Evolutionary conservation across 2,329 filamentous ascomycete genomes (phyloP), one percentile per base, ranked within the genome.

Genomic region (Penicillium sp.): DNA sequence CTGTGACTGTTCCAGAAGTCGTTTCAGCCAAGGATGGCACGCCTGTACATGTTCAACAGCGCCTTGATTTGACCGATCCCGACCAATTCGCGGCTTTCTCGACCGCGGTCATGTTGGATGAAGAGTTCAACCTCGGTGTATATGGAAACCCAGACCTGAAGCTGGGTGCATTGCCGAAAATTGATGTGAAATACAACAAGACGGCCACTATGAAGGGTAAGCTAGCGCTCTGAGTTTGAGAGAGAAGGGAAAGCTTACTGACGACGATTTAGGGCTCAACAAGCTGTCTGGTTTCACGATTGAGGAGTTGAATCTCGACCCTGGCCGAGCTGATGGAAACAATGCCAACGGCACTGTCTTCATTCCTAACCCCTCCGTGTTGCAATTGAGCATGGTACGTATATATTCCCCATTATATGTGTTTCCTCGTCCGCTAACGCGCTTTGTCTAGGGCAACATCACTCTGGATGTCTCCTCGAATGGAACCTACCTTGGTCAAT

Each of bases 281-380:
- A 78, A 79, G 31, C 80, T 89, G 11, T 69, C 77, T 38, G 84
- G 83, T 30, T 83, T 86, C 71, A 76, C 79, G 44, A 75, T 86
- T 41, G 81, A 78, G 17, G 73, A 81, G 35, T 79, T 86, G 69
- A 75, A 76, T 41, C 78, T 87, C 66, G 73, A 83, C 60, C 70
- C 75, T 8, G 73, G 72, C 35, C 60, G 71, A 1, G 61, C 74
- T 29, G 81, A 84, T 64, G 81, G 81, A 50, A 79, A 80, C 61
- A 88, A 88, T 72, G 79, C 87, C 68, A 71, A 81, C 23, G 87
- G 84, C 67, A 80, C 76, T 13, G 82, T 86, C 51, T 78, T 72
- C 64, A 85, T 89, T 54, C 86, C 86, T 62, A 89, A 89, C 70
- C 86, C 86, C 0, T 85, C 85, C 2, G 79, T 86, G 58, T 77